Evolutionary conservation across 495 filamentous ascomycete genomes (phyloP).

Genomic region (Penicillium desertorum): DNA sequence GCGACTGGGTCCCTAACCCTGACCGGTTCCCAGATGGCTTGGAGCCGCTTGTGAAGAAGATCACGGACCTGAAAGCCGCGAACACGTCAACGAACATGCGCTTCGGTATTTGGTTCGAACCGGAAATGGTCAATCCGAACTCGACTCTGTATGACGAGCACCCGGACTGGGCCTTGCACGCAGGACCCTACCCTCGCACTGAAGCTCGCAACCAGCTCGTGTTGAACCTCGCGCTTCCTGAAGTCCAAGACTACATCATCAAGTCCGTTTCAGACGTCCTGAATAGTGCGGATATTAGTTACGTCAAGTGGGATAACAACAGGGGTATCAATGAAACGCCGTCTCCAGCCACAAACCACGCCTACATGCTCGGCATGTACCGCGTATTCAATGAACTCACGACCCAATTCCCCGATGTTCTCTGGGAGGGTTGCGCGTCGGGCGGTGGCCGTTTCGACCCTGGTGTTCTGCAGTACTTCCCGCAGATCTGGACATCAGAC

Average conservation of each 20-base stretch:
- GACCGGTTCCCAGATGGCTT: conserved; percentile 55
- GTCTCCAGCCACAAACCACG: conserved; percentile 47
- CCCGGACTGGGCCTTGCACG: conserved; percentile 56
- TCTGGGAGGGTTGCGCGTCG: conserved; percentile 59
- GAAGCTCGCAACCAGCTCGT: conserved; percentile 52
- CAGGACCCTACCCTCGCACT: conserved; percentile 51
- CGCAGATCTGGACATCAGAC: conserved; percentile 58
- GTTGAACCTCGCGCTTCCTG: conserved; percentile 50
- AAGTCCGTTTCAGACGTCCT: conserved; percentile 46
- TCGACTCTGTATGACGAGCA: conserved; percentile 53
- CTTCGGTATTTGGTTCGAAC: conserved; percentile 59
- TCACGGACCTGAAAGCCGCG: conserved; percentile 42
- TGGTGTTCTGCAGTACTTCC: conserved; percentile 55
- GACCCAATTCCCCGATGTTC: conserved; percentile 50
- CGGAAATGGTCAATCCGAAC: conserved; percentile 58
- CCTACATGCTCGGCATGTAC: conserved; percentile 56
- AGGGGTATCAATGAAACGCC: conserved; percentile 52
- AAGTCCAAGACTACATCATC: conserved; percentile 58
- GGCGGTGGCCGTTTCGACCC: conserved; percentile 57
- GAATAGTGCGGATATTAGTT: conserved; percentile 47
- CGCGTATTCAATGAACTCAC: conserved; percentile 54
- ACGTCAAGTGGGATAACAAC: conserved; percentile 62
- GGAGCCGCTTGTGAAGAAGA: conserved; percentile 38
- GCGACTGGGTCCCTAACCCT: conserved; percentile 55
- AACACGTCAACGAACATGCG: conserved; percentile 44